Evolutionary conservation across 1,284 basidiomycete species (phyloP).

Genomic region (Exobasidium cylindrosporum): DNA sequence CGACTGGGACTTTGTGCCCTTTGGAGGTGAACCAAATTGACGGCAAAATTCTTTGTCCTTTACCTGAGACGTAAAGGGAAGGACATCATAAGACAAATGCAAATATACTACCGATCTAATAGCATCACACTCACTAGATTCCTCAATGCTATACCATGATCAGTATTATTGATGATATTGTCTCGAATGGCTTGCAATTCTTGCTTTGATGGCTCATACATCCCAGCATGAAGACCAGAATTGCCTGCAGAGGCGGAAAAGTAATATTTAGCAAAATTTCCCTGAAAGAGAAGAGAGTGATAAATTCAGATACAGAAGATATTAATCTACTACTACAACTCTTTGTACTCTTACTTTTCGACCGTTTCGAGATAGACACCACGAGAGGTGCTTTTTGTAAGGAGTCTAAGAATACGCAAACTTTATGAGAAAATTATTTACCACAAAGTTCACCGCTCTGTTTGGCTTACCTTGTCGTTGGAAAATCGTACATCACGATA

Average conservation of each 20-base stretch:
- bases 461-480: constrained; percentile 69
- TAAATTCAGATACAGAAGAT: constrained; percentile 20
- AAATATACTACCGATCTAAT: too few relatives aligned
- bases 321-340: neutral
- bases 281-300: constrained; percentile 21
- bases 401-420: constrained; percentile 70
- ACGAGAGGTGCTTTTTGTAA: constrained; percentile 76
- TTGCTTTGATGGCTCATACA: constrained; percentile 78
- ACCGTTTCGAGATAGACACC: constrained; percentile 74
- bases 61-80: too few relatives aligned
- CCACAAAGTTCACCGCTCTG: too few relatives aligned
- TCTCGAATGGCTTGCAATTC: constrained; percentile 73
- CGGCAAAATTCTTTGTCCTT: neutral
- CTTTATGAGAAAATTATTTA: too few relatives aligned
- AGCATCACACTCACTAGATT: too few relatives aligned
- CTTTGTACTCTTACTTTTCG: constrained; percentile 61
- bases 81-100: too few relatives aligned
- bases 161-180: constrained; percentile 63
- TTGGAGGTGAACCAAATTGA: constrained; percentile 44
- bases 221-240: constrained; percentile 72
- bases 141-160: constrained; percentile 68
- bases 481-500: constrained; percentile 76
- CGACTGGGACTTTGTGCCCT: constrained; percentile 64
- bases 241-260: constrained; percentile 65
- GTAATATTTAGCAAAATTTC: constrained; percentile 10